A percentile compares a stretch with the other conserved stretches of the same genome.
phyloP scores from a whole-genome alignment of 345 rosid species.

The Syzygium aromaticum region DNA sequence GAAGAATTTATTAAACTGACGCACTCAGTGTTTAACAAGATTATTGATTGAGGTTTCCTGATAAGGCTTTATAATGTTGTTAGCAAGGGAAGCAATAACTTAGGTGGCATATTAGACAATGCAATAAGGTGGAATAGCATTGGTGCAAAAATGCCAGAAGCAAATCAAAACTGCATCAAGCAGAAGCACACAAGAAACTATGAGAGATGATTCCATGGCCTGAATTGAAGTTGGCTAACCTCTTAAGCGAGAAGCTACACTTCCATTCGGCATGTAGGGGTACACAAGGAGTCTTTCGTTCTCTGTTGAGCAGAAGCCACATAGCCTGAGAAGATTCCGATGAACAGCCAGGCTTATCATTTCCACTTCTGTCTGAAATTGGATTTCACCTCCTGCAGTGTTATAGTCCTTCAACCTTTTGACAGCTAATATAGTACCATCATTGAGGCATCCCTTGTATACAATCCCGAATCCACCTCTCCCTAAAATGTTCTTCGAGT shows the following conservation, averaged over 20 bases:
- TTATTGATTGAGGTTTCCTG: neutral
- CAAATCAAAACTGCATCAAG: neutral
- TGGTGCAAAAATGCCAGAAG: neutral
- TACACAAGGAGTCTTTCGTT: constrained; percentile 89
- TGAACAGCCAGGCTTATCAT: constrained; percentile 95
- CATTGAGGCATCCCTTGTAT: constrained; percentile 73
- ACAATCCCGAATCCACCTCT: constrained; percentile 95
- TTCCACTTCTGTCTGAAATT: constrained; percentile 96
- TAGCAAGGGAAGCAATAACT: neutral
- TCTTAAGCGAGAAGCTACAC: constrained; percentile 87
- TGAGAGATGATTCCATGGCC: neutral
- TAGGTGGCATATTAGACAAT: neutral
- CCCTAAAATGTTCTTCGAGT: constrained; percentile 79
- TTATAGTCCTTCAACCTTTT: constrained; percentile 95
- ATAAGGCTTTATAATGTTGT: neutral
- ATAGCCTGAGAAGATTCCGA: constrained; percentile 92
- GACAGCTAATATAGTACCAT: constrained; percentile 80
- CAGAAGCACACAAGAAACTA: neutral
- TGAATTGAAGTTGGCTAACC: constrained; percentile 30
- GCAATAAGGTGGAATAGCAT: neutral
- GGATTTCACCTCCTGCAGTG: constrained; percentile 86
- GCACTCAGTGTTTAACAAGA: neutral
- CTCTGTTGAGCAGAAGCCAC: constrained; percentile 90
- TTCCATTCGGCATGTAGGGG: constrained; percentile 94
- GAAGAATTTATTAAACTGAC: neutral